Evolutionary conservation across 257 asterid genomes (phyloP), one percentile per base, ranked within the genome.

Genomic region (Petunia axillaris): DNA sequence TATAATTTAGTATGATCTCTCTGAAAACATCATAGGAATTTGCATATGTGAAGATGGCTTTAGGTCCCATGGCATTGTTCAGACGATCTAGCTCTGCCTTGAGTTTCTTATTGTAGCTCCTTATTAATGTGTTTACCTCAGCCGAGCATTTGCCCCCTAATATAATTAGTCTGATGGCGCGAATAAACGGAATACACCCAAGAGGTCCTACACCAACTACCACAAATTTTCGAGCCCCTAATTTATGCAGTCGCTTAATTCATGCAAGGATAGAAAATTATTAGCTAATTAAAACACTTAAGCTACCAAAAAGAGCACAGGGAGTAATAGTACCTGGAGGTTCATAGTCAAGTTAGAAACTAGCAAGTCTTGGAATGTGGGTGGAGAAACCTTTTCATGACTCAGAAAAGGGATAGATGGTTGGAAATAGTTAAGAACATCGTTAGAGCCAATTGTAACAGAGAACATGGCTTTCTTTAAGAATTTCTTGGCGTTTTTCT

Each of bases 101-200:
- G 2, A 88, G 82, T 80, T 83, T 90, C 52, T 43, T 63, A 62
- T 90, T 90, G 85, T 90, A 90, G 6, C 85, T 84, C 57, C 79
- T 76, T 50, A 83, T 87, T 1, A 89, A 40, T 13, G 60, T 50
- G 48, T 90, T 89, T 7, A 89, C 90, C 44, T 70, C 53, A 5
- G 53, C 75, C 8, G 87, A 89, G 81, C 93, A 89, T 70, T 80
- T 75, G 38, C 84, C 87, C 4, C 6, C 14, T 5, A 89, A 85
- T 36, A 86, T 25, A 25, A 25, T 81, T 41, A 89, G 75, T 71
- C 83, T 76, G 44, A 77, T 76, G 5, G 91, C 91, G 6, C 91
- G 87, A 16, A 88, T 71, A 63, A 89, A 88, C 2, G 93, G 91
- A 40, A 89, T 89, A 81, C 90, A 89, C 3, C 93, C 93, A 1